Percentiles rank a stretch among this genome's conserved stretches.
phyloP scores from a whole-genome alignment of 257 asterid genomes.

The Buddleja alternifolia region DNA sequence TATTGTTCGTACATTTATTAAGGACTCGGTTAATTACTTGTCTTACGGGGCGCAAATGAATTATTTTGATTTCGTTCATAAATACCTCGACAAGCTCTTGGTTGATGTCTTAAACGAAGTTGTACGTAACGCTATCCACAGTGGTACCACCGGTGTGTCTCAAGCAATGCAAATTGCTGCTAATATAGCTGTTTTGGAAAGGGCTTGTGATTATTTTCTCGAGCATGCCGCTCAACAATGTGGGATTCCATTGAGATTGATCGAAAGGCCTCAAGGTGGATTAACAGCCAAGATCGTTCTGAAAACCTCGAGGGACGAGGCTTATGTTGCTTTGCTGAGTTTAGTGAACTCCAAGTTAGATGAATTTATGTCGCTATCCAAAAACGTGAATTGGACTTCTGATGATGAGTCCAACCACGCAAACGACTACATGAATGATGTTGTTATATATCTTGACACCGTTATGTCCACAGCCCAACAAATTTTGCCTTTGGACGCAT shows the following conservation, averaged over 20 bases:
- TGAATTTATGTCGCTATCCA: slow-evolving; percentile 73
- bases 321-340: slow-evolving; percentile 70
- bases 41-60: slow-evolving; percentile 83
- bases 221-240: slow-evolving; percentile 98
- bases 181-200: slow-evolving; percentile 75
- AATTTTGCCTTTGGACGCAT: slow-evolving; percentile 79
- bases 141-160: slow-evolving; percentile 70
- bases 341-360: slow-evolving; percentile 76
- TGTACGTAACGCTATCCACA: slow-evolving; percentile 58
- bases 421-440: slow-evolving; percentile 76
- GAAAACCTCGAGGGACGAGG: slow-evolving; percentile 87
- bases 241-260: slow-evolving; percentile 80
- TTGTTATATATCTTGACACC: slow-evolving; percentile 78
- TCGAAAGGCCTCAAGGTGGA: slow-evolving; percentile 76
- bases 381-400: slow-evolving; percentile 80
- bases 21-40: slow-evolving; percentile 80
- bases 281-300: slow-evolving; percentile 86
- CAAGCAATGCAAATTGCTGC: slow-evolving; percentile 99
- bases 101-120: slow-evolving; percentile 79
- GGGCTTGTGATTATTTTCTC: slow-evolving; percentile 92
- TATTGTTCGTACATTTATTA: slow-evolving; percentile 71
- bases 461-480: slow-evolving; percentile 91
- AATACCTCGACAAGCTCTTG: slow-evolving; percentile 80
- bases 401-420: slow-evolving; percentile 69
- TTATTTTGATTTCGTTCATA: slow-evolving; percentile 77